Base-by-base conservation (phyloP, 2,329 filamentous ascomycete species). In the Massarina eburnea region DNA sequence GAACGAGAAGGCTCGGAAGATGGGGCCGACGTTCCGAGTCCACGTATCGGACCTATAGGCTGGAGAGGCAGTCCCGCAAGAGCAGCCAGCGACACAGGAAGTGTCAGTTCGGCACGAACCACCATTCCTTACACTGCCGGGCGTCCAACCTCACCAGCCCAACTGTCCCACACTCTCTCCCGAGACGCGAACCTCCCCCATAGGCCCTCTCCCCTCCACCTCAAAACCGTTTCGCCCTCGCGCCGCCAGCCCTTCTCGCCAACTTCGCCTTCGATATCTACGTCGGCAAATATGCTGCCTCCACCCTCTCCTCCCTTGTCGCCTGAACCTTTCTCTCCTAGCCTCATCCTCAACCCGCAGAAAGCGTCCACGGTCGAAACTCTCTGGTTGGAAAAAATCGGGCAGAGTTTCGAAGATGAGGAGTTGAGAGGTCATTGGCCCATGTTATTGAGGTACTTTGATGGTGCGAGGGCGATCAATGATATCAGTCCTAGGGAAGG, bases 401-500 rank as follows among this genome's bases (percentile, higher is more conserved):
- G 63, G 5, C 50, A 61, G 18, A 57, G 52, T 0, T 71, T 71
- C 33, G 51, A 59, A 34, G 65, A 68, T 15, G 39, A 46, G 14
- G 81, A 83, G 47, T 70, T 88, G 12, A 77, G 81, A 33, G 79
- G 82, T 45, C 79, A 81, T 38, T 95, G 91, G 87, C 81, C 83
- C 2, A 75, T 80, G 35, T 83, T 96, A 58, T 80, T 85, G 59
- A 89, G 88, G 68, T 94, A 96, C 69, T 89, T 97, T 58, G 91
- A 97, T 67, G 94, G 94, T 1, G 81, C 80, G 45, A 85, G 87
- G 62, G 86, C 91, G 2, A 76, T 97, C 48, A 94, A 99, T 73
- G 85, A 91, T 58, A 87, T 99, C 54, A 83, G 88, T 1, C 75
- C 94, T n/a, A 80, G 86, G 45, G 90, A 96, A 71, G 88, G 88